Evolutionary conservation across 2,329 filamentous ascomycete species (phyloP), one percentile per base, ranked within the genome.

Genomic region (Neoscytalidium dimidiatum): DNA sequence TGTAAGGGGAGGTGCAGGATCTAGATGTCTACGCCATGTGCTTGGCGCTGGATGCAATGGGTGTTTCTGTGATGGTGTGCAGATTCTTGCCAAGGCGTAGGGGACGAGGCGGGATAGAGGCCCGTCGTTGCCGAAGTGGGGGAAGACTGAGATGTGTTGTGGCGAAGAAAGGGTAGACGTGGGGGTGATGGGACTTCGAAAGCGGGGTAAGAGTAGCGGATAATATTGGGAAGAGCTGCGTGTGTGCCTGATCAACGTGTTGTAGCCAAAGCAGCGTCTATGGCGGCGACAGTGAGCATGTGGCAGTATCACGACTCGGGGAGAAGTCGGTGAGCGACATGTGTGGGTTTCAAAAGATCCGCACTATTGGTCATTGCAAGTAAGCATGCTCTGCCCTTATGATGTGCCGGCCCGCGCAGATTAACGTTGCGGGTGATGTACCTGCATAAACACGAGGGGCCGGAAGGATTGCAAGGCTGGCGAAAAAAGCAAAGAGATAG

Each of bases 371-470:
- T 17, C 28, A 11, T 23, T 7, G 4, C 38, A n/a, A 4, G 31
- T 41, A 28, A n/a, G 48, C 48, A 49, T 35, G 17, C 29, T 53
- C 19, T 14, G 31, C 51, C 21, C 17, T 41, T 11, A 33, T 46
- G 56, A 60, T 60, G 56, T 46, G 56, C 56, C 56, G 56, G 56
- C 28, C 56, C 56, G 56, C 38, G 41, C 38, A 31, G 38, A 58
- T 44, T 58, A 33, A 44, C 21, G 23, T 52, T 33, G 28, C 52
- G 52, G 56, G 11, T 60, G 41, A 21, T 60, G 41, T 33, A 60
- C 41, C 28, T 60, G 53, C 53, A 58, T 43, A n/a, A 58, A 29
- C 38, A 44, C 38, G 19, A 38, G 31, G 11, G 8, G 19, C 9
- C 17, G 29, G 11, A 6, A 2, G 7, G 19, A 9, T 13, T 33